Evolutionary conservation across 139 green algal genomes (phyloP), one percentile per base, ranked within the genome.

Genomic region (Volvox africanus): DNA sequence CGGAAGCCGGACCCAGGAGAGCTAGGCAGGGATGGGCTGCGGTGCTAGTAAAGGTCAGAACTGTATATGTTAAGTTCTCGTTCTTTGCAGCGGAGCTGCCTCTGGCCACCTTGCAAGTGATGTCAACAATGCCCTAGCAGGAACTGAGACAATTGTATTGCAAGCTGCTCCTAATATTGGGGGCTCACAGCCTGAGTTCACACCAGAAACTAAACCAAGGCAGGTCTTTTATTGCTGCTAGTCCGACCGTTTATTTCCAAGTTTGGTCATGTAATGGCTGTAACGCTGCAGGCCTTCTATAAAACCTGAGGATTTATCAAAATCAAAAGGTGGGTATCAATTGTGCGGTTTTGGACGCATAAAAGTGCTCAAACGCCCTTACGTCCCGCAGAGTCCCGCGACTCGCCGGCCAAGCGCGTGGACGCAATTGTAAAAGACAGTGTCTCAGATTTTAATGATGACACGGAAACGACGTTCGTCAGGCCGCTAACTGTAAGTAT

Each of bases 201-300:
- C 82, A n/a, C 82, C 82, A 22, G 82, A 87, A 61, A 77, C 28
- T 30, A 87, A 87, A 33, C 61, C 61, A 86, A 44, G 80, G 78
- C 78, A 81, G 32, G 78, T 84, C 44, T 55, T 14, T 55, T 14
- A 32, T 18, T 62, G 78, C 55, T 50, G 11, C 24, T 19, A 75
- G 80, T 19, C 50, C 16, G 80, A 86, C 80, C 55, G 50, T 73
- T 73, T 28, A 26, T 19, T n/a, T 71, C 55, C 50, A 37, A 82
- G 19, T 33, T 32, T 82, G 18, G 33, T 68, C 12, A 82, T 33
- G 13, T 26, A n/a, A 20, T n/a, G 32, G 24, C 76, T 26, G 17
- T 61, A 13, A 20, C 78, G 21, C 62, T 67, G 75, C 32, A 84
- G 78, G 35, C 78, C 22, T 28, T 12, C 36, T 35, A 33, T 6